Percentiles rank a stretch among this genome's conserved stretches.
These are phyloP conservation scores for Triticum urartu DNA, from an alignment of 176 grass and related monocot species.

Conservation along the genomic window DNA sequence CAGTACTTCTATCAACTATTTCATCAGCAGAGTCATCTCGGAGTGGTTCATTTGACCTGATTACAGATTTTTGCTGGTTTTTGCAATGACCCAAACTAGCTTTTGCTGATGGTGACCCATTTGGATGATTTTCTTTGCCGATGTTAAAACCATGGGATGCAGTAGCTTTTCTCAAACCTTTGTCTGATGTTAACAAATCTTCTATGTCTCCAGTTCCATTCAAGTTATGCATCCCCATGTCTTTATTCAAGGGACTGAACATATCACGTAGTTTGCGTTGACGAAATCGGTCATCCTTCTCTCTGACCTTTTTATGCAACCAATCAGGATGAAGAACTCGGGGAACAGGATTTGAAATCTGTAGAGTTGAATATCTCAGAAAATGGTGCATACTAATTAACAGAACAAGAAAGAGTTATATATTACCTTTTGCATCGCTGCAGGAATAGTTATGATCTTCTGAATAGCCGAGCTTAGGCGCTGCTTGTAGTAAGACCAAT, in stretches of 20 bases:
- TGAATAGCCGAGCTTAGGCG: conserved; percentile 87
- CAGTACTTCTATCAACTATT: conserved; percentile 56
- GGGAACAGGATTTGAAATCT: conserved; percentile 97
- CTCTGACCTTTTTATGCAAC: conserved; percentile 94
- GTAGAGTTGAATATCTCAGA: conserved; percentile 31
- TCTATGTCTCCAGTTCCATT: conserved; percentile 66
- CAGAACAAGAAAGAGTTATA: conserved; percentile 20
- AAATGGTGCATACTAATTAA: conserved; percentile 22
- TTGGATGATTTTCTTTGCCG: conserved; percentile 63
- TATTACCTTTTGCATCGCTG: conserved; percentile 95
- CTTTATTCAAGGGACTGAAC: conserved; percentile 62
- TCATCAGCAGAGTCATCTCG: conserved; percentile 39
- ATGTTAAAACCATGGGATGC: conserved; percentile 45
- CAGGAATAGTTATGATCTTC: conserved; percentile 98
- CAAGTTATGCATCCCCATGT: conserved; percentile 40
- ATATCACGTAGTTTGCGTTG: conserved; percentile 91
- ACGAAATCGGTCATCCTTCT: conserved; percentile 91
- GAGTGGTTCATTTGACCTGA: conserved; percentile 32
- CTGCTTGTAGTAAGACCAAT: conserved; percentile 98
- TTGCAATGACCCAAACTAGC: conserved; percentile 19
- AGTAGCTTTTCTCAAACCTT: conserved; percentile 29
- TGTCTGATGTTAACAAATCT: conserved; percentile 55
- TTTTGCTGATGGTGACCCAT: conserved; percentile 41
- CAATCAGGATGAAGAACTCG: conserved; percentile 96
- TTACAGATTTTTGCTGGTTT: conserved; percentile 32